Conservation (phyloP, 148 eudicot species). For the Chenopodium album region DNA sequence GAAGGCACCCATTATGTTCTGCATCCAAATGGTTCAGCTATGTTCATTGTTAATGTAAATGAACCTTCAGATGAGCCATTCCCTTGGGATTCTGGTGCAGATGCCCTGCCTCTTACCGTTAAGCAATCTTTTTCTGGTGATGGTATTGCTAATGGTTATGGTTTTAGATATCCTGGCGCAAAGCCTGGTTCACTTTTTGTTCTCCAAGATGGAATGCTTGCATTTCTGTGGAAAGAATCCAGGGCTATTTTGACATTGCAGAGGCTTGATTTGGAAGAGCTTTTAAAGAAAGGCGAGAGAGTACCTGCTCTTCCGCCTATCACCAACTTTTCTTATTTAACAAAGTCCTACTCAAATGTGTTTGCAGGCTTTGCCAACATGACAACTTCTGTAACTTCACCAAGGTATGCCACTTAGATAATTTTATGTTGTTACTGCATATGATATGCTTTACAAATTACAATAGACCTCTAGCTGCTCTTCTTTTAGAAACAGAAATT, state of each 20-base stretch:
- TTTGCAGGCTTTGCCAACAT: conserved; percentile 59
- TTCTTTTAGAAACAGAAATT: no score
- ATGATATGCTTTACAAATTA: neutral
- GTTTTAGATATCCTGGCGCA: conserved; percentile 84
- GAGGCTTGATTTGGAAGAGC: conserved; percentile 63
- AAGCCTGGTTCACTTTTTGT: conserved; percentile 83
- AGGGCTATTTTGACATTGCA: conserved; percentile 64
- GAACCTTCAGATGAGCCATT: conserved; percentile 62
- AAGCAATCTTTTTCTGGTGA: conserved; percentile 59
- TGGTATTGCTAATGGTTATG: conserved; percentile 86
- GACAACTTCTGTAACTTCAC: conserved; percentile 43
- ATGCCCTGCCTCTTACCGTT: conserved; percentile 41
- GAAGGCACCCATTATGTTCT: conserved; percentile 86
- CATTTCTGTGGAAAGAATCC: conserved; percentile 78
- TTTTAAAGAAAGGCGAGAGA: conserved; percentile 73
- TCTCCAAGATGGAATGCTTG: conserved; percentile 59
- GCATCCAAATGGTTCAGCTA: conserved; percentile 91
- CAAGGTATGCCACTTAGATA: conserved; percentile 40
- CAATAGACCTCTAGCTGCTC: neutral
- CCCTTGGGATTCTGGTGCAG: conserved; percentile 66
- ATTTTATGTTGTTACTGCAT: neutral
- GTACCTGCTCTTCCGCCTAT: conserved; percentile 72
- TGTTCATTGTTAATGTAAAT: conserved; percentile 67
- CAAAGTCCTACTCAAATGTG: conserved; percentile 84
- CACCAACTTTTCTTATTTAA: conserved; percentile 72